Conservation (phyloP, 805 yeast genomes). For the Wickerhamiella vanderwaltii region DNA sequence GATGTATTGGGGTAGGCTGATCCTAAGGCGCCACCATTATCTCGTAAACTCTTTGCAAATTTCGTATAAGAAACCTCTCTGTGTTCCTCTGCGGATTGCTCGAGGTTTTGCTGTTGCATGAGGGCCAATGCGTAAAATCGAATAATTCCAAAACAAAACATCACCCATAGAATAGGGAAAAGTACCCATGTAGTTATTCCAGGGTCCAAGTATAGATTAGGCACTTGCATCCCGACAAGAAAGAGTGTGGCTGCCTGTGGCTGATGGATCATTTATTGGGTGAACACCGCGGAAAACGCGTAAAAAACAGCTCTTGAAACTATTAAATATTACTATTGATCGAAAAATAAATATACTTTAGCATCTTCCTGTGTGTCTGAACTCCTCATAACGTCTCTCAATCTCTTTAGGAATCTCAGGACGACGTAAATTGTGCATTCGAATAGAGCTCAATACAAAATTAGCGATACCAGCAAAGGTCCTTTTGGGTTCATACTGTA, state of each 20-base stretch:
- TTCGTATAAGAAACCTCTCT: constrained; percentile 47
- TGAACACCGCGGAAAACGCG: neutral
- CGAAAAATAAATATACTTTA: too few species aligned
- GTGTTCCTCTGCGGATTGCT: constrained; percentile 23
- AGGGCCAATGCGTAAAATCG: constrained; percentile 43
- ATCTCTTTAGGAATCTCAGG: constrained; percentile 4
- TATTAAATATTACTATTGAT: too few species aligned
- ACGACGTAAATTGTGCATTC: neutral
- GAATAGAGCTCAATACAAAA: neutral
- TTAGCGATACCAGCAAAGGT: constrained; percentile 4
- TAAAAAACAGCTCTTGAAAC: too few species aligned
- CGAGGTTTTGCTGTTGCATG: constrained; percentile 30
- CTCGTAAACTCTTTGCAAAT: constrained; percentile 23
- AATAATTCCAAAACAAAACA: constrained; percentile 76
- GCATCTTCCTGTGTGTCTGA: neutral
- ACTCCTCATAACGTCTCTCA: neutral
- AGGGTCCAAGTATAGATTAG: constrained; percentile 61
- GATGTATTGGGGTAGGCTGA: constrained; percentile 42
- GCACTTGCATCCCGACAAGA: constrained; percentile 11
- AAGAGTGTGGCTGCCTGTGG: neutral
- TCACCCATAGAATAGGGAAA: constrained; percentile 75
- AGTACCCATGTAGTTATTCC: constrained; percentile 79
- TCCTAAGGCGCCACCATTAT: constrained; percentile 40
- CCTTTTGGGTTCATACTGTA: neutral
- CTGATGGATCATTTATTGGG: neutral